Evolutionary conservation across 2,329 filamentous ascomycete genomes (phyloP), one percentile per base, ranked within the genome.

Genomic region (Pseudogymnoascus sp.): DNA sequence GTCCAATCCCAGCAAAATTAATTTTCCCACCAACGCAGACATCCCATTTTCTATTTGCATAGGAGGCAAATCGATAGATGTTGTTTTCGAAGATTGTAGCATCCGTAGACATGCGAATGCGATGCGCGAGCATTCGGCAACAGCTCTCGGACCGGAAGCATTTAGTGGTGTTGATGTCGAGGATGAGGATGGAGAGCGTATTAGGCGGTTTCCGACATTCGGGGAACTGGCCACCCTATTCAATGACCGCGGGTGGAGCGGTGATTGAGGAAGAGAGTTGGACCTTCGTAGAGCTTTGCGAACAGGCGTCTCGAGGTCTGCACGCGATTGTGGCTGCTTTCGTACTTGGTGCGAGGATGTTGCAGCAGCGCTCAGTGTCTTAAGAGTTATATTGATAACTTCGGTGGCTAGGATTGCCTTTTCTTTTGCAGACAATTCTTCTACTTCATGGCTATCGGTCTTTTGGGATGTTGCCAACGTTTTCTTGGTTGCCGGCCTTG

Each of bases 41-140:
- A 90, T 89, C 61, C 89, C 90, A 64, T 80, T 85, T 71, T 92
- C 90, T 3, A 92, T 73, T 70, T 92, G 88, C 39, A 89, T 75
- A 49, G 83, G 80, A 1, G 84, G 80, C n/a, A 86, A 76, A 8
- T 80, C 75, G 8, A 84, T 75, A 7, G 80, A 78, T 5, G 81
- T 75, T 0, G 81, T 75, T 25, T 81, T 77, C 19, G 72, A 72
- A 30, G 74, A 77, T 60, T 88, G 82, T 23, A 85, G 69, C 28
- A 80, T 78, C 59, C 87, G 80, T 39, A 92, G 76, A 59, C 84
- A 85, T 5, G 81, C 76, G 69, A 92, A 90, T 1, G 87, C 88
- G 28, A 83, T 73, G 8, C 88, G 81, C 5, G 86, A 83, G 69
- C 89, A 92, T 74, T 92, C 88, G 22, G 69, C 72, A 22, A 66